These are phyloP conservation scores for Rhizopogon vinicolor DNA, from an alignment of 768 basidiomycete genomes.

Conservation along the genomic window DNA sequence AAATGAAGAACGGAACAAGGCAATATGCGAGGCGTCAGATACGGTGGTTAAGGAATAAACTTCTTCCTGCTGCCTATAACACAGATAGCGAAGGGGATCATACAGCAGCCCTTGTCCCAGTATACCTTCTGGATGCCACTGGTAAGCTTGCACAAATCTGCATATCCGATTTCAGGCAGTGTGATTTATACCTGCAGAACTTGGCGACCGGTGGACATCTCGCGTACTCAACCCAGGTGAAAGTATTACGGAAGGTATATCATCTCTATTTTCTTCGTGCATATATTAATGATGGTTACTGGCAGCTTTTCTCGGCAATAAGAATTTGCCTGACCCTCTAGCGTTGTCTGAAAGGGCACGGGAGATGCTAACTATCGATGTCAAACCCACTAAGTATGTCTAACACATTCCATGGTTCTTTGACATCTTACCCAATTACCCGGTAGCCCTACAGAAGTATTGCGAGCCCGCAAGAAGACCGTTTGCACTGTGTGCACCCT, in stretches of 20 bases:
- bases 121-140: constrained; percentile 67
- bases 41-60: constrained; percentile 88
- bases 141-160: constrained; percentile 31
- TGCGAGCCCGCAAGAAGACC: constrained; percentile 52
- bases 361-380: constrained; percentile 43
- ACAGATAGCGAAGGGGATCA: constrained; percentile 21
- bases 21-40: constrained; percentile 92
- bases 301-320: constrained; percentile 52
- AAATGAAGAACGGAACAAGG: constrained; percentile 82
- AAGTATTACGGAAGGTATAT: constrained; percentile 44
- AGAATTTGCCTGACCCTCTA: constrained; percentile 50
- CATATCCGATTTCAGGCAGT: not conserved
- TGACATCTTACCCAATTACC: constrained; percentile 3
- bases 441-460: constrained; percentile 50
- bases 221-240: constrained; percentile 51
- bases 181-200: constrained; percentile 28
- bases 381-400: constrained; percentile 44
- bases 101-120: constrained; percentile 26
- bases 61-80: constrained; percentile 68
- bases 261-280: not conserved
- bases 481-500: constrained; percentile 62
- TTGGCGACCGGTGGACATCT: constrained; percentile 53
- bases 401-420: not conserved
- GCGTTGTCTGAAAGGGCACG: constrained; percentile 50
- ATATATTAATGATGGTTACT: not conserved